phyloP scores from a whole-genome alignment of 2,329 filamentous ascomycete genomes.

The Teratosphaeria nubilosa region DNA sequence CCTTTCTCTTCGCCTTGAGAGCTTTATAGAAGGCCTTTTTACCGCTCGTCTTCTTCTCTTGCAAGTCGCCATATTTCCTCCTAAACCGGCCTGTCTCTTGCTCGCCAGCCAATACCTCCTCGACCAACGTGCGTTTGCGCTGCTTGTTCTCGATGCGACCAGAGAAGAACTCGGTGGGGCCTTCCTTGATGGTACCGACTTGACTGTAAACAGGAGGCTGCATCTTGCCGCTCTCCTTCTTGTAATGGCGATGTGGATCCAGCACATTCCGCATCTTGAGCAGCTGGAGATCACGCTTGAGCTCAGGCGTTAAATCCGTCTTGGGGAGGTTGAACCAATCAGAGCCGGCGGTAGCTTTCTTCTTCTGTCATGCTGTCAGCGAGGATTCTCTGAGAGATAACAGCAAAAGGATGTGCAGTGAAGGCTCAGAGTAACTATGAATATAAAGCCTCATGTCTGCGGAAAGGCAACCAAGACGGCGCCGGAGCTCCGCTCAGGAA shows the following conservation, averaged over 20 bases:
- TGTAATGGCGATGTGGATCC: conserved; percentile 83
- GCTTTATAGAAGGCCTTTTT: conserved; percentile 85
- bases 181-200: conserved; percentile 78
- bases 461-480: conserved; percentile 73
- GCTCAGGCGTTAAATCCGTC: conserved; percentile 70
- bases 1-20: conserved; percentile 50
- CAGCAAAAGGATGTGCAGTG: not conserved
- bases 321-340: conserved; percentile 83
- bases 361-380: conserved; percentile 34
- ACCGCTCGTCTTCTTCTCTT: conserved; percentile 71
- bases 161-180: conserved; percentile 78
- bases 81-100: conserved; percentile 62
- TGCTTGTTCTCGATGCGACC: conserved; percentile 76
- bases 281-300: conserved; percentile 83
- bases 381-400: not conserved
- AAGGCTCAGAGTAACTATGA: conserved; percentile 71
- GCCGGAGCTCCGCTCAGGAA: conserved; percentile 63
- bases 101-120: conserved; percentile 67
- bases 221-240: conserved; percentile 66
- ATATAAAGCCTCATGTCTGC: conserved; percentile 52
- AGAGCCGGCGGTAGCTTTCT: conserved; percentile 60
- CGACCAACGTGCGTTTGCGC: conserved; percentile 73
- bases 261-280: conserved; percentile 81
- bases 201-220: conserved; percentile 74
- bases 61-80: conserved; percentile 78